Conservation (phyloP, 257 asterid genomes). For the Eustoma russellianum region DNA sequence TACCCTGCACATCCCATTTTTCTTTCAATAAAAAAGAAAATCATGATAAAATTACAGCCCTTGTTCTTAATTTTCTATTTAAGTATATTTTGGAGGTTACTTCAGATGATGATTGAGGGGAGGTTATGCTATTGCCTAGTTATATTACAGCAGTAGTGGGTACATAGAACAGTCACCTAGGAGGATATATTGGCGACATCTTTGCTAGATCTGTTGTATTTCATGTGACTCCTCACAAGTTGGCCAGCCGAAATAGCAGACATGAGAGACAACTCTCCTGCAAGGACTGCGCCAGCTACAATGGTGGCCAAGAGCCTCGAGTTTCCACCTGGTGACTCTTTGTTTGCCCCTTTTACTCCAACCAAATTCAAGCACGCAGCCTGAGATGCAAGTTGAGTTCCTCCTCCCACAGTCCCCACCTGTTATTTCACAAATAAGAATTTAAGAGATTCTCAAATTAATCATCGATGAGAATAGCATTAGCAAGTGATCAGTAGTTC, state of each 20-base stretch:
- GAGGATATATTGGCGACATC: slow-evolving; percentile 20
- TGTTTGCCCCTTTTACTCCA: slow-evolving; percentile 45
- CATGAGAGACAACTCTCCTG: slow-evolving; percentile 44
- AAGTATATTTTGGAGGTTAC: no score
- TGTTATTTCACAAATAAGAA: slow-evolving; percentile 1
- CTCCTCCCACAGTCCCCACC: slow-evolving; percentile 57
- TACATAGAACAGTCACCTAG: neutral
- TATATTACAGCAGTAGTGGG: neutral
- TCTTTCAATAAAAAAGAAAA: no score
- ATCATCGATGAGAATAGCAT: no score
- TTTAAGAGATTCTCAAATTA: no score
- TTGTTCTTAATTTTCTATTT: no score
- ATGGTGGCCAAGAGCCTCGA: slow-evolving; percentile 43
- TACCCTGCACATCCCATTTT: no score
- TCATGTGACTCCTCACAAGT: slow-evolving; percentile 45
- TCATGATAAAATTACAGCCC: no score
- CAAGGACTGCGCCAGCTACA: slow-evolving; percentile 45
- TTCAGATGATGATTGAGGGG: no score
- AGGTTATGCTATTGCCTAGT: neutral
- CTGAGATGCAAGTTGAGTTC: slow-evolving; percentile 46
- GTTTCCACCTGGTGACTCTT: slow-evolving; percentile 33
- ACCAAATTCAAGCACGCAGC: slow-evolving; percentile 44
- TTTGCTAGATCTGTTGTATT: slow-evolving; percentile 39
- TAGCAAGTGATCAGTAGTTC: no score
- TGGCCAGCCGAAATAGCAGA: slow-evolving; percentile 52